Base-by-base conservation (phyloP, 2,329 filamentous ascomycete genomes). In the Colletotrichum agaves region DNA sequence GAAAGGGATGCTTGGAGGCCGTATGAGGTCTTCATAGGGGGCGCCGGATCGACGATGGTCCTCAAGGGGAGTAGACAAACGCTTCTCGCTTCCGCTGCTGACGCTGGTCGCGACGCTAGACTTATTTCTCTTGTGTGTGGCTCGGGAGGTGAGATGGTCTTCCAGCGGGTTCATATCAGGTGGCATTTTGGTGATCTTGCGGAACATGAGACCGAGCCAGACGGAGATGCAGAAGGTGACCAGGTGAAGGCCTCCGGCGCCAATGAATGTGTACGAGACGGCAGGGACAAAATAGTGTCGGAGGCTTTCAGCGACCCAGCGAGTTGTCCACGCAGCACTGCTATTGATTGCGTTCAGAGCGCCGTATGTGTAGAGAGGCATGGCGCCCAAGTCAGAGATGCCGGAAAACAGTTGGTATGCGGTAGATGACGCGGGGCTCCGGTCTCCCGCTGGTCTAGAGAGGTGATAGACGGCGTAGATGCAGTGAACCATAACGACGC, bases 161-260 rank as follows among this genome's bases (percentile, higher is more conserved):
- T 98, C 94, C 13, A 98, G 84, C 2, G 95, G 95, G 76, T 98
- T 98, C 92, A 97, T 93, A 75, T 98, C 95, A 0, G 95, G 94
- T 5, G 95, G 95, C 77, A 98, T 86, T 19, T 85, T 83, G 5
- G 90, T 85, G 73, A 98, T 98, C 75, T 92, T 91, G 44, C 90
- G 88, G 87, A 98, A 98, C 72, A 91, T 87, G 59, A 92, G 77
- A 15, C 89, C 88, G 27, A 98, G 84, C 80, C 91, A 98, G 35
- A 93, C 76, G 5, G 93, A 93, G 39, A 97, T 82, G 17, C 83
- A 78, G 1, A 96, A 78, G 2, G 93, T 93, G 10, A 93, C 70
- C 0, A 92, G 73, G 76, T 97, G 94, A 19, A 97, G 76, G 1
- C 85, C 88, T 12, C 86, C 90, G 8, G 89, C 85, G 7, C 83